Evolutionary conservation across 495 filamentous ascomycete genomes (phyloP), one percentile per base, ranked within the genome.

Genomic region (Neurospora hispaniola): DNA sequence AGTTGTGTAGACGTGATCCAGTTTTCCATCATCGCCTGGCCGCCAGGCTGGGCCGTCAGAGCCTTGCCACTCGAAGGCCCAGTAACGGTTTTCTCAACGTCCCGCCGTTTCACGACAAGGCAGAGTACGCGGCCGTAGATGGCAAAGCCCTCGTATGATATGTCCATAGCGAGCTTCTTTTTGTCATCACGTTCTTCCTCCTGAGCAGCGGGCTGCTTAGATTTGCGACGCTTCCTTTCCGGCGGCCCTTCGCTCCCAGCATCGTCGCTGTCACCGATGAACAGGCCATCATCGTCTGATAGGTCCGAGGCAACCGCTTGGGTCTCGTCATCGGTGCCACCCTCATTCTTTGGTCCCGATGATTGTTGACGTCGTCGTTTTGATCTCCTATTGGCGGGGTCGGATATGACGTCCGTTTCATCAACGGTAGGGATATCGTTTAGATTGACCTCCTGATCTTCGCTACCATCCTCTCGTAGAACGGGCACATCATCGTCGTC

Each of bases 71-170:
- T 77, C 4, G 76, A 70, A 75, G 75, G 76, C 77, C 69, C 76
- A 75, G 76, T 75, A 69, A 66, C 39, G 69, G 71, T 43, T 76
- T 76, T 71, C 77, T 31, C 68, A 73, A 75, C 74, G 74, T 85
- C 78, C 70, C 82, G 83, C 70, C 81, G 75, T 80, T 96, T 95
- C 74, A 99, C 91, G 16, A 98, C 89, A 44, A 99, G 83, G 79
- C 94, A 98, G 44, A 99, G 84, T 41, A 97, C 92, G 73, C 93
- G 91, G 9, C 95, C 93, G 82, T 96, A 94, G 80, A 99, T 98
- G 77, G 89, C 90, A 81, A 97, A 99, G 42, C 96, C 95, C 76
- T 98, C 94, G 80, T 98, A 98, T 31, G 90, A 90, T 38, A 94
- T 97, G 71, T 89, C 88, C 80, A 97, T 86, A 3, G 85, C 87